Evolutionary conservation across 371 early-diverging fungal genomes (phyloP).

Genomic region (Mucor plumbeus): DNA sequence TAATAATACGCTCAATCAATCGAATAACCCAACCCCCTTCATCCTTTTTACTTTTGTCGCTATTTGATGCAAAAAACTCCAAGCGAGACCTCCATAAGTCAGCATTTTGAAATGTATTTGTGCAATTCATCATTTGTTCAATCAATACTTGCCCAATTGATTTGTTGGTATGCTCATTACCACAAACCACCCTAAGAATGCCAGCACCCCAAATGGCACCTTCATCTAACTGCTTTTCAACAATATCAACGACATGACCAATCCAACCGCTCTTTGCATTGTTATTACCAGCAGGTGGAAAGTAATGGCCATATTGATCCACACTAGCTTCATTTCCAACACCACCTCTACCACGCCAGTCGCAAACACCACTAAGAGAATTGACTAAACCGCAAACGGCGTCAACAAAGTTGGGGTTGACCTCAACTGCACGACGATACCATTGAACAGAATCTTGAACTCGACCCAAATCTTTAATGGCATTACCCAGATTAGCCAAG

Average conservation of each 20-base stretch:
- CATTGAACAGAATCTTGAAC: slow-evolving; percentile 89
- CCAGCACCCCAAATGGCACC: slow-evolving; percentile 67
- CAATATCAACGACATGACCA: slow-evolving; percentile 78
- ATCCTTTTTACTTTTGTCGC: slow-evolving; percentile 48
- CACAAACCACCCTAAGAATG: slow-evolving; percentile 28
- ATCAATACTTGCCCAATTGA: slow-evolving; percentile 40
- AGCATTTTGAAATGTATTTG: not conserved
- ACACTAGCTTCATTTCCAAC: slow-evolving; percentile 52
- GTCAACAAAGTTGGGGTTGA: slow-evolving; percentile 91
- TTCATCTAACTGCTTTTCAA: slow-evolving; percentile 76
- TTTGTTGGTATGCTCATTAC: not conserved
- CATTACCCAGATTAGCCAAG: slow-evolving; percentile 89
- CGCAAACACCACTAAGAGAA: slow-evolving; percentile 85
- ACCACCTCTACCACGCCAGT: slow-evolving; percentile 85
- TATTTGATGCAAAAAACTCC: slow-evolving; percentile 23
- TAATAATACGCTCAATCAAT: slow-evolving; percentile 63
- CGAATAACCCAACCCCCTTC: slow-evolving; percentile 84
- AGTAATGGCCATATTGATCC: slow-evolving; percentile 43
- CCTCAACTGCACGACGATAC: slow-evolving; percentile 84
- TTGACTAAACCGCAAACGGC: slow-evolving; percentile 92
- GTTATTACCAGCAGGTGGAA: slow-evolving; percentile 29
- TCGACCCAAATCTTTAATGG: slow-evolving; percentile 86
- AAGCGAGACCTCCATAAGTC: slow-evolving; percentile 41
- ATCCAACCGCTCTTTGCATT: slow-evolving; percentile 71
- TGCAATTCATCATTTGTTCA: slow-evolving; percentile 30